Evolutionary conservation across 1,284 basidiomycete genomes (phyloP).

Genomic region (Ustanciosporium gigantosporum): DNA sequence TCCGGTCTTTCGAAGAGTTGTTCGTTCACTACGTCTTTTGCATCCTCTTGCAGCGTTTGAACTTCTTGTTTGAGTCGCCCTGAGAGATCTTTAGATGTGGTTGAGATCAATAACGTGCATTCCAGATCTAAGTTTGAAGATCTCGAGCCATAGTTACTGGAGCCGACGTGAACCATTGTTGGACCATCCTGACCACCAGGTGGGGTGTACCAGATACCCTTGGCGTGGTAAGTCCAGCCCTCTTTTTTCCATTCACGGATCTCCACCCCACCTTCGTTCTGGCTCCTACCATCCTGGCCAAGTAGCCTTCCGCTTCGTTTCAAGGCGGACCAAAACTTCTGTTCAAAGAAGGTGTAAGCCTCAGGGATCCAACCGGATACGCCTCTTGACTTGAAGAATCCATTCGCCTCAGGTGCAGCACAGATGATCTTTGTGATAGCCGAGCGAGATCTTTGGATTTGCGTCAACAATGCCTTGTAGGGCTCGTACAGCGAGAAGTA

Average conservation of each 20-base stretch:
- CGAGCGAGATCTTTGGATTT: slow-evolving; percentile 26
- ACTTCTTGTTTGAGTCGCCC: slow-evolving; percentile 64
- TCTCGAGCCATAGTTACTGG: slow-evolving; percentile 91
- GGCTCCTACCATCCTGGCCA: slow-evolving; percentile 22
- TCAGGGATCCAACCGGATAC: slow-evolving; percentile 90
- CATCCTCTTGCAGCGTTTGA: slow-evolving; percentile 62
- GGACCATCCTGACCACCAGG: slow-evolving; percentile 4
- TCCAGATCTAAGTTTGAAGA: slow-evolving; percentile 90
- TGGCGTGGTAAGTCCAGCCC: slow-evolving; percentile 99
- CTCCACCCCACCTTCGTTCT: slow-evolving; percentile 64
- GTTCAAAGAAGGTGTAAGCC: slow-evolving; percentile 86
- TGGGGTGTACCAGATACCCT: slow-evolving; percentile 67
- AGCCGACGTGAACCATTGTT: slow-evolving; percentile 78
- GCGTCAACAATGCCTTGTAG: slow-evolving; percentile 65
- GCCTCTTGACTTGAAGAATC: slow-evolving; percentile 87
- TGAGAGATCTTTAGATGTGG: slow-evolving; percentile 55
- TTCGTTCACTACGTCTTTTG: slow-evolving; percentile 63
- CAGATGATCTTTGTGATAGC: slow-evolving; percentile 68
- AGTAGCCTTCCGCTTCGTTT: slow-evolving; percentile 61
- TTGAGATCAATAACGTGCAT: slow-evolving; percentile 81
- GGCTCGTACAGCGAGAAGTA: slow-evolving; percentile 86
- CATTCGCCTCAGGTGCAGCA: slow-evolving; percentile 83
- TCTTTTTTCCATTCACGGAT: slow-evolving; percentile 82
- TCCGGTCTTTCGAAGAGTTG: slow-evolving; percentile 64
- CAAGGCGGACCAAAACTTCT: slow-evolving; percentile 75